Percentiles rank a stretch among this genome's conserved stretches.
Evolutionary conservation across 169 alveolate species (phyloP).

Genomic region (Plasmodium vivax): DNA sequence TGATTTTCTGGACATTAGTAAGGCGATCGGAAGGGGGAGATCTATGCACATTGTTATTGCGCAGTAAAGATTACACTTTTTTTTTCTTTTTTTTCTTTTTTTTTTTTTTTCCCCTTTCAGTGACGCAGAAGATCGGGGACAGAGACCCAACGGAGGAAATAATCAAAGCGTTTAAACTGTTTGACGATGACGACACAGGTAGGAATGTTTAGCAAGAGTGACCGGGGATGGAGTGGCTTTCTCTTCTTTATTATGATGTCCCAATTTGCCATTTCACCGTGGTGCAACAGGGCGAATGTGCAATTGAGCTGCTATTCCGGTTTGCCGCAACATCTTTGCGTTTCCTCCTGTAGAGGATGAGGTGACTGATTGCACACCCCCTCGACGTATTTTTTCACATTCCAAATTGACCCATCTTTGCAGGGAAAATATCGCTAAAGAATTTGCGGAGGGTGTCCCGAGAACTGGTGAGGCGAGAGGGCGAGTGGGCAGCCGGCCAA

Average conservation of each 20-base stretch:
- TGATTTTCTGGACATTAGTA: conserved; percentile 87
- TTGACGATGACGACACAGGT: conserved; percentile 96
- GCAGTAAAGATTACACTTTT: background rate
- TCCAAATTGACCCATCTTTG: background rate
- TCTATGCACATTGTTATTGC: background rate
- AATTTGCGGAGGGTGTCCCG: conserved; percentile 96
- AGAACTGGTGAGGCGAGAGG: conserved; percentile 86
- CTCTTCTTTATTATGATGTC: background rate
- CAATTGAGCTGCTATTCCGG: background rate
- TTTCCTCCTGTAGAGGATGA: background rate
- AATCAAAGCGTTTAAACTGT: conserved; percentile 94
- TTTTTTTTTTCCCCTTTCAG: conserved; percentile 62
- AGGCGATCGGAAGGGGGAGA: conserved; percentile 17
- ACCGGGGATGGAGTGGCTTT: background rate
- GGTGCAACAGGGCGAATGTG: background rate
- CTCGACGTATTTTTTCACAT: background rate
- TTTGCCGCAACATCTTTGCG: background rate
- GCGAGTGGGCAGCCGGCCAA: background rate
- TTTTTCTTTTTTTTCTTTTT: background rate
- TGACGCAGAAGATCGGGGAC: conserved; percentile 90
- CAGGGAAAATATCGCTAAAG: conserved; percentile 93
- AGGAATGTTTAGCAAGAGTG: background rate
- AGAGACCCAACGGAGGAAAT: conserved; percentile 98
- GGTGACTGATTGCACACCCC: background rate
- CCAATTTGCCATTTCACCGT: background rate